Base-by-base conservation (phyloP, 495 filamentous ascomycete species). In the Neurospora hispaniola region DNA sequence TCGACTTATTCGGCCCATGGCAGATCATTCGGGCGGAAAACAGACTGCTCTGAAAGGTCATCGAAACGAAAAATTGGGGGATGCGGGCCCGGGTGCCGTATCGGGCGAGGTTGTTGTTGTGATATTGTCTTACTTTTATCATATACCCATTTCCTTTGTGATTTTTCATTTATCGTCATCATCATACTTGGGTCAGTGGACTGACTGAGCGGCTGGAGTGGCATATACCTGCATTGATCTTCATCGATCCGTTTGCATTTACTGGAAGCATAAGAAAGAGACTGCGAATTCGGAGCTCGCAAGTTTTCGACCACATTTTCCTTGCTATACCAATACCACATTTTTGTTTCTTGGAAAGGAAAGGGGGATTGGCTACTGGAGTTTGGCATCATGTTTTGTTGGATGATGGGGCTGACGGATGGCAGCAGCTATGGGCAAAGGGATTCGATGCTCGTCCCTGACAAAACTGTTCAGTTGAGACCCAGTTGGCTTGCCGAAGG, bases 21-120 rank as follows among this genome's bases (percentile, higher is more conserved):
- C 80, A 82, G 77, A 73, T 77, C 69, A 78, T 81, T 46, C 71
- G 71, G 59, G 73, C 78, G 5, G 81, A 81, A 71, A 83, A 83
- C 76, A 74, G 78, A 70, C 70, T 72, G 41, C 71, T 83, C 5
- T 83, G 71, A 73, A 12, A 14, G 11, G 12, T 7, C 6, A 38
- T 66, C 23, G 7, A 14, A 5, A 18, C 27, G 0, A 18, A 27
- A 38, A 16, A 43, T 38, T 73, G 20, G 6, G 40, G 42, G 72
- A 11, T 41, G 27, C 35, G 54, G 70, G 12, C 70, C 41, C 12
- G 27, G 23, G 35, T 27, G 3, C 27, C 14, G 54, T 6, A 1
- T 35, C 6, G 12, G 54, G 6, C 23, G 8, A 16, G 54, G 54
- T 12, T 35, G 54, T 66, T 62, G 12, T 31, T 66, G 54, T 35